Evolutionary conservation across 495 filamentous ascomycete genomes (phyloP).

Genomic region (Lophiostoma macrostomum): DNA sequence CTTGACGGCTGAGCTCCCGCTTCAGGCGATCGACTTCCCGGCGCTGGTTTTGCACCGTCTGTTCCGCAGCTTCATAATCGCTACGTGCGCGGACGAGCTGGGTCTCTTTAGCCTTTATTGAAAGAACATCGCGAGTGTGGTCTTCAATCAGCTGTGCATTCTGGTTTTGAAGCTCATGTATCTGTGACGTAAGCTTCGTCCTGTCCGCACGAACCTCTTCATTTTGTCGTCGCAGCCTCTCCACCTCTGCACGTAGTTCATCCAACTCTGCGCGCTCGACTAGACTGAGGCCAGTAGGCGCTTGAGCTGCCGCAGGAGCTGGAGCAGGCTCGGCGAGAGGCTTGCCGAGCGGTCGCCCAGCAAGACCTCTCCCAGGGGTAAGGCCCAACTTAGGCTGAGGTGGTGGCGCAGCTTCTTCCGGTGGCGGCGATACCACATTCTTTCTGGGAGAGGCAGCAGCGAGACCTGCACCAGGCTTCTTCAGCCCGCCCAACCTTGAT

Average conservation of each 20-base stretch:
- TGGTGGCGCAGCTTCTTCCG: slow-evolving; percentile 58
- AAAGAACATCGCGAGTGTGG: slow-evolving; percentile 89
- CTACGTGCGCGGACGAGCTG: slow-evolving; percentile 87
- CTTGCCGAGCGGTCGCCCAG: slow-evolving; percentile 83
- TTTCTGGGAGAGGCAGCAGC: slow-evolving; percentile 49
- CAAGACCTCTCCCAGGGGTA: slow-evolving; percentile 68
- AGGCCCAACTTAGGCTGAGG: slow-evolving; percentile 66
- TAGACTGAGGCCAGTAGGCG: slow-evolving; percentile 54
- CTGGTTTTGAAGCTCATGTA: slow-evolving; percentile 87
- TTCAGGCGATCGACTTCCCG: slow-evolving; percentile 92
- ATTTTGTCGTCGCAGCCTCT: slow-evolving; percentile 63
- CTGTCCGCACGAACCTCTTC: slow-evolving; percentile 77
- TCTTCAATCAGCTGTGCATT: slow-evolving; percentile 97
- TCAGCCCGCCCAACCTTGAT: slow-evolving; percentile 56
- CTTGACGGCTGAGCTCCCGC: slow-evolving; percentile 60
- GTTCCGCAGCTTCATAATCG: slow-evolving; percentile 85
- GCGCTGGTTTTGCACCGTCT: slow-evolving; percentile 73
- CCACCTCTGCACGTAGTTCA: slow-evolving; percentile 78
- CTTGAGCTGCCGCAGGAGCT: slow-evolving; percentile 40
- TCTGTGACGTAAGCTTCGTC: slow-evolving; percentile 67
- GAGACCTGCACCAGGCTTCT: slow-evolving; percentile 19
- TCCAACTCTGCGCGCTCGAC: slow-evolving; percentile 86
- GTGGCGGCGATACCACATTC: slow-evolving; percentile 51
- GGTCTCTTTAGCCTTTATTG: slow-evolving; percentile 97
- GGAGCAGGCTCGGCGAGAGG: slow-evolving; percentile 48